A percentile compares a stretch with the other conserved stretches of the same genome.
Conservation (phyloP, 495 filamentous ascomycete species). For the Trichoderma gamsii region DNA sequence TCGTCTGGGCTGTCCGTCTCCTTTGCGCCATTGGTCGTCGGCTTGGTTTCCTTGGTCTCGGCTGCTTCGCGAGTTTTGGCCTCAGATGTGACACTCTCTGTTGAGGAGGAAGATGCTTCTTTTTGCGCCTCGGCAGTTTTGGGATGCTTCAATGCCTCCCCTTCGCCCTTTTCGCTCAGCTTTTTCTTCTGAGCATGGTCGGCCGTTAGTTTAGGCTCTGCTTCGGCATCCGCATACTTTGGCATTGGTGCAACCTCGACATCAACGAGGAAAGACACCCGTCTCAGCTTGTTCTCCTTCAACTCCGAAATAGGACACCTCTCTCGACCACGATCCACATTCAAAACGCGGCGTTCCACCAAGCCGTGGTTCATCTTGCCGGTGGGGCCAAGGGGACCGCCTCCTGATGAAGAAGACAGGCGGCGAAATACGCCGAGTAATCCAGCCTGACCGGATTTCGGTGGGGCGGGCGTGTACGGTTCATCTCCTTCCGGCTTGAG, state of each 20-base stretch:
- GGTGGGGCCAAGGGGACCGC: constrained; percentile 29
- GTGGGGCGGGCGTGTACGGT: constrained; percentile 62
- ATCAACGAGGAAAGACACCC: constrained; percentile 93
- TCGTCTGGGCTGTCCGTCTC: constrained; percentile 24
- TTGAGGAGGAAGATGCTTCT: constrained; percentile 27
- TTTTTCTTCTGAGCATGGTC: constrained; percentile 60
- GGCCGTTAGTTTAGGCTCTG: constrained; percentile 20
- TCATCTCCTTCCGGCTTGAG: constrained; percentile 45
- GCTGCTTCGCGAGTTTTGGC: background rate
- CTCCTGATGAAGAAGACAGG: constrained; percentile 62
- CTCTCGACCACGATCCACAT: constrained; percentile 73
- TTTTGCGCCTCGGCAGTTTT: constrained; percentile 54
- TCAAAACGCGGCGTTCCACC: constrained; percentile 76
- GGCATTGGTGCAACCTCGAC: constrained; percentile 80
- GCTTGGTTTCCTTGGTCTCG: background rate
- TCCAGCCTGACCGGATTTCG: constrained; percentile 57
- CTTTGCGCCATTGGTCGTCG: constrained; percentile 11
- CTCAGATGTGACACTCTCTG: background rate
- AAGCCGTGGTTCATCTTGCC: constrained; percentile 42
- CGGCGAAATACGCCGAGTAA: constrained; percentile 79
- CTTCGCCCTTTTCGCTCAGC: constrained; percentile 62
- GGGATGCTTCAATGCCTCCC: constrained; percentile 58
- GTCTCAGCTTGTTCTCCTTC: constrained; percentile 69
- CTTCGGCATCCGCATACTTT: constrained; percentile 46
- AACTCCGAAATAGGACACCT: constrained; percentile 74